Percentiles rank a stretch among this genome's conserved stretches.
These are phyloP conservation scores for Isabelozyma gotoi DNA, from an alignment of 805 yeast genomes.

Conservation along the genomic window DNA sequence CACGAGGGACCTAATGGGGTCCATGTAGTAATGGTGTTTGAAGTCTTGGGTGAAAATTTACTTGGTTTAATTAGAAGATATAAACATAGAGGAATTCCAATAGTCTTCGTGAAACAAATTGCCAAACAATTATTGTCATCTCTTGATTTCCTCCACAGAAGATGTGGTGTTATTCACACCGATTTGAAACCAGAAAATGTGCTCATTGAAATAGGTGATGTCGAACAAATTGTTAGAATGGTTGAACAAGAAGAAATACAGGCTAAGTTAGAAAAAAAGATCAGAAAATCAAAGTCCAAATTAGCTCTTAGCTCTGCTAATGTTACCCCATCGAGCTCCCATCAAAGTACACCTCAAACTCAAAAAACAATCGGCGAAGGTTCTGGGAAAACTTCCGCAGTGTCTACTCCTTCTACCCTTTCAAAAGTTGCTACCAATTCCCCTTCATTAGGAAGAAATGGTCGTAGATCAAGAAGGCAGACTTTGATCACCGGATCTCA, in stretches of 20 bases:
- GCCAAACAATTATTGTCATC: constrained; percentile 76
- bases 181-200: constrained; percentile 77
- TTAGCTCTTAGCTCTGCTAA: constrained; percentile 10
- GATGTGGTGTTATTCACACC: constrained; percentile 73
- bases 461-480: constrained; percentile 62
- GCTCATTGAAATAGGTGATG: constrained; percentile 78
- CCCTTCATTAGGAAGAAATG: constrained; percentile 42
- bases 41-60: constrained; percentile 91
- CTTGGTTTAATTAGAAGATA: constrained; percentile 80
- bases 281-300: constrained; percentile 38
- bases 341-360: constrained; percentile 8
- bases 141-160: constrained; percentile 68
- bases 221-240: constrained; percentile 69
- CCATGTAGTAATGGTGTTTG: constrained; percentile 96
- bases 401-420: constrained; percentile 5
- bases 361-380: constrained; percentile 1
- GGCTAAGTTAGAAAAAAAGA: constrained; percentile 41
- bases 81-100: constrained; percentile 77
- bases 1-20: constrained; percentile 89
- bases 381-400: constrained; percentile 7
- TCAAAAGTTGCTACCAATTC: constrained; percentile 16
- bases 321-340: constrained; percentile 10
- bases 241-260: constrained; percentile 61
- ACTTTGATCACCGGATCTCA: constrained; percentile 87
- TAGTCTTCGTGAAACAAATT: constrained; percentile 73